Evolutionary conservation across 352 stramenopile species (phyloP).

Genomic region (Globisporangium spinosum): DNA sequence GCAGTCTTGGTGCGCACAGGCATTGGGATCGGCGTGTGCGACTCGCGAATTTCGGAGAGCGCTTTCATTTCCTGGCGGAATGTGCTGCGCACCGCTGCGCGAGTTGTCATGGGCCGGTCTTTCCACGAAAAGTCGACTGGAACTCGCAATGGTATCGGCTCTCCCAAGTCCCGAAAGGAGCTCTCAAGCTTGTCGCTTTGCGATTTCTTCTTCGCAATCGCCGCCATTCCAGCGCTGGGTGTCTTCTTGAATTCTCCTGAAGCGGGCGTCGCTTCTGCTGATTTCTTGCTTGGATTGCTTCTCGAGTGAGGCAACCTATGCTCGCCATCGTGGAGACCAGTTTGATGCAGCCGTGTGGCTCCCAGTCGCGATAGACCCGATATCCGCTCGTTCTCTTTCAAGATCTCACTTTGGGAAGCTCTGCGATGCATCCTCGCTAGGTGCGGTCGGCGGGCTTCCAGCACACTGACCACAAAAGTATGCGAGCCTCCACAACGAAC

Average conservation of each 20-base stretch:
- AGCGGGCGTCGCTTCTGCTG: neutral
- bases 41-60: conserved; percentile 26
- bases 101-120: conserved; percentile 43
- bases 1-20: conserved; percentile 6
- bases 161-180: neutral
- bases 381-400: conserved; percentile 24
- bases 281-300: neutral
- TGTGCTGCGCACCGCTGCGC: conserved; percentile 48
- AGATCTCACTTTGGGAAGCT: conserved; percentile 30
- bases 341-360: neutral
- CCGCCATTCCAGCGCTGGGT: neutral
- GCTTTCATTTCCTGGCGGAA: conserved; percentile 40
- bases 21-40: conserved; percentile 17
- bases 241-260: conserved; percentile 5
- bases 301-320: neutral
- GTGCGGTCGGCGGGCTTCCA: conserved; percentile 45
- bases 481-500: conserved; percentile 56
- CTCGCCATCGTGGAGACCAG: neutral
- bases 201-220: conserved; percentile 9
- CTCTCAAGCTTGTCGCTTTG: neutral
- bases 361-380: conserved; percentile 6
- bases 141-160: neutral
- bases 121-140: conserved; percentile 36
- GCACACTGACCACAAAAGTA: conserved; percentile 61
- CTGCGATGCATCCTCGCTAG: conserved; percentile 41